These are phyloP conservation scores for Tricholoma flavovirens DNA, from an alignment of 768 basidiomycete genomes.

Conservation along the genomic window DNA sequence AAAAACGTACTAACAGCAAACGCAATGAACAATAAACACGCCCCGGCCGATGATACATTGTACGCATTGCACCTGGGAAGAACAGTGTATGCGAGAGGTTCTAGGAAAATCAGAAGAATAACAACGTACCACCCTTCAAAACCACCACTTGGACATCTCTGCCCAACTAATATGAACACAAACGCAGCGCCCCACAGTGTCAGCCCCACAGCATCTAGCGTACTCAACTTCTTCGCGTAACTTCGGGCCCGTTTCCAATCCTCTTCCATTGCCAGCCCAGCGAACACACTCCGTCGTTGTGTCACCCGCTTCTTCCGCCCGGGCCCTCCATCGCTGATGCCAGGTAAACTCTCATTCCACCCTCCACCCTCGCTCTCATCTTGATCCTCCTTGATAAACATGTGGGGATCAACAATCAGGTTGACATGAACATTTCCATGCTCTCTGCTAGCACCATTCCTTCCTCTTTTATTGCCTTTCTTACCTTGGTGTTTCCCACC, in stretches of 20 bases:
- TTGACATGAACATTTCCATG: slow-evolving; percentile 62
- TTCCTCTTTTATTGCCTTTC: slow-evolving; percentile 25
- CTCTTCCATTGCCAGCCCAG: slow-evolving; percentile 57
- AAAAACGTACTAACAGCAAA: slow-evolving; percentile 58
- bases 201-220: slow-evolving; percentile 42
- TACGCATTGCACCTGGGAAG: slow-evolving; percentile 61
- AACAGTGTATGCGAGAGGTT: background rate
- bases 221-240: slow-evolving; percentile 46
- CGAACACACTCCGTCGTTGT: slow-evolving; percentile 47
- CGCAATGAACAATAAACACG: slow-evolving; percentile 50
- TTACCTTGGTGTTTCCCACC: slow-evolving; percentile 38
- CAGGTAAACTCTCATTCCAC: slow-evolving; percentile 32
- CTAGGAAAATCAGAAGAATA: background rate
- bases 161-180: slow-evolving; percentile 53
- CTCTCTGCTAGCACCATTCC: slow-evolving; percentile 34
- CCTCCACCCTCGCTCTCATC: slow-evolving; percentile 33
- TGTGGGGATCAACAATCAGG: slow-evolving; percentile 62
- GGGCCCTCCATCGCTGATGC: slow-evolving; percentile 24
- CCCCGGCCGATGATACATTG: slow-evolving; percentile 58
- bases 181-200: slow-evolving; percentile 56
- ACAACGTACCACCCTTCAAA: slow-evolving; percentile 57
- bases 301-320: slow-evolving; percentile 30
- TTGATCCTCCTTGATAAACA: slow-evolving; percentile 37
- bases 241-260: slow-evolving; percentile 54
- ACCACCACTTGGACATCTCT: slow-evolving; percentile 56